A percentile compares a stretch with the other conserved stretches of the same genome.
Conservation (phyloP, 345 rosid genomes). For the Kandelia obovata region DNA sequence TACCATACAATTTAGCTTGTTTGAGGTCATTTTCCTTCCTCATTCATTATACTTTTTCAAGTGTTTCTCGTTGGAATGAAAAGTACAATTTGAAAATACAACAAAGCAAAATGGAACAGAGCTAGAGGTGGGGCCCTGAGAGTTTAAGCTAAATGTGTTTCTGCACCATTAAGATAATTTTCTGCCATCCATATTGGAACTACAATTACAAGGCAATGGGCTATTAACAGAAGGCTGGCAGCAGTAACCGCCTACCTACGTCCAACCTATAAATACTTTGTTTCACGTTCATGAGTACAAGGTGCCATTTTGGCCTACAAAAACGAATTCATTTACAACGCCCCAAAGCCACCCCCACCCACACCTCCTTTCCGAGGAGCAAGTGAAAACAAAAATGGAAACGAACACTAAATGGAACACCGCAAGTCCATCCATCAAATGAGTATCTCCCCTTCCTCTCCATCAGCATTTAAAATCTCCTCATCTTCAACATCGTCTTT, state of each 20-base stretch:
- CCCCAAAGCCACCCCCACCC: neutral
- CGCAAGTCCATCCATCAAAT: slow-evolving; percentile 4
- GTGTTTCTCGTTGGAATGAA: neutral
- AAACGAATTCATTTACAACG: slow-evolving; percentile 15
- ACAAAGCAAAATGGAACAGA: too few species aligned
- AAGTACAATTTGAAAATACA: too few species aligned
- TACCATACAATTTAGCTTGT: neutral
- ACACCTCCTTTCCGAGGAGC: neutral
- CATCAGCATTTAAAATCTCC: slow-evolving; percentile 28
- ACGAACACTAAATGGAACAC: neutral
- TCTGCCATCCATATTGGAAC: neutral
- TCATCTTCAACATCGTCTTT: slow-evolving; percentile 28
- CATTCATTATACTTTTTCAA: neutral
- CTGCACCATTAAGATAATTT: neutral
- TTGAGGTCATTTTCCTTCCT: neutral
- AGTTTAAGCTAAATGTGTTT: neutral
- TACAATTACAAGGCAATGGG: neutral
- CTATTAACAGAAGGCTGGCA: neutral
- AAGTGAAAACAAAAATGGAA: neutral
- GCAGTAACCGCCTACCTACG: neutral
- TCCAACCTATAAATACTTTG: neutral
- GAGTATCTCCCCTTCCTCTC: slow-evolving; percentile 76
- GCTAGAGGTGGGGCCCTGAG: too few species aligned
- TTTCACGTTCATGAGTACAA: neutral
- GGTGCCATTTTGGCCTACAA: slow-evolving; percentile 3